phyloP scores from a whole-genome alignment of 176 grass and related monocot genomes.

The Eleusine indica region DNA sequence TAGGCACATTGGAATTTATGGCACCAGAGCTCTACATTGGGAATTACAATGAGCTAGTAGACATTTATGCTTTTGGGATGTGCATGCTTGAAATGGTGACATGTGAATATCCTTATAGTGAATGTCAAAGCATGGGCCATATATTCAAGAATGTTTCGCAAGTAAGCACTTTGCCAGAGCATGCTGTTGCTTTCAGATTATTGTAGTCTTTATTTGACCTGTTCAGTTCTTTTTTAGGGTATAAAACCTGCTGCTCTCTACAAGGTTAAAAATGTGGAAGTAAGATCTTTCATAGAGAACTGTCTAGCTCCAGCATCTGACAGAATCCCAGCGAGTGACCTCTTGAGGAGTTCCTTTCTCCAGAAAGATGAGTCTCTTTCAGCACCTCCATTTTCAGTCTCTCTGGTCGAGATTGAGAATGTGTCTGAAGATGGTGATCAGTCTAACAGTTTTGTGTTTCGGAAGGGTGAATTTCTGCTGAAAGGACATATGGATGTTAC shows the following conservation, averaged over 20 bases:
- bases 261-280: constrained; percentile 49
- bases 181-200: neutral
- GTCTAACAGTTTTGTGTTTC: constrained; percentile 28
- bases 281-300: constrained; percentile 59
- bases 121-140: constrained; percentile 47
- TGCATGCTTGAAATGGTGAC: constrained; percentile 73
- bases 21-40: constrained; percentile 54
- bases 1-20: constrained; percentile 67
- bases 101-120: constrained; percentile 61
- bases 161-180: constrained; percentile 38
- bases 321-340: constrained; percentile 35
- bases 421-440: constrained; percentile 19
- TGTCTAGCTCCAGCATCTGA: constrained; percentile 49
- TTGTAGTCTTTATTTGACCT: neutral
- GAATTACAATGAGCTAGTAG: constrained; percentile 58
- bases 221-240: neutral
- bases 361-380: constrained; percentile 35
- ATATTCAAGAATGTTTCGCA: constrained; percentile 54
- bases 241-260: constrained; percentile 54
- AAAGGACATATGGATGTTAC: constrained; percentile 33
- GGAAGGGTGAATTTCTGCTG: constrained; percentile 39
- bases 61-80: constrained; percentile 69
- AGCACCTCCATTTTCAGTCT: constrained; percentile 30
- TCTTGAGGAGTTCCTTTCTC: constrained; percentile 54
- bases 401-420: constrained; percentile 36